These are phyloP conservation scores for Magnolia kwangsiensis DNA, from an alignment of 164 flowering plant species.

Conservation along the genomic window DNA sequence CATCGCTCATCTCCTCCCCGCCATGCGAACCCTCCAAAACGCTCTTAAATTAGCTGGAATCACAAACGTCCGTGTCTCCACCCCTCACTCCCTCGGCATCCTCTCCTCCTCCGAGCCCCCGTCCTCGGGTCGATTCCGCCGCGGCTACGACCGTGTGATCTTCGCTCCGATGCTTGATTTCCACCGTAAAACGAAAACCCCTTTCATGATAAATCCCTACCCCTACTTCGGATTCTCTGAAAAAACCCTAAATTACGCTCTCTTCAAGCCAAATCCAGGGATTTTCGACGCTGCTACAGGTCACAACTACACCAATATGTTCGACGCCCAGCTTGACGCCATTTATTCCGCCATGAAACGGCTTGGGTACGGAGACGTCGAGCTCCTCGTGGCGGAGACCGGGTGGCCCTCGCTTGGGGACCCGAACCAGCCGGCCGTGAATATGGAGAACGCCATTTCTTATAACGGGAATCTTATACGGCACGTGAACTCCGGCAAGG, in stretches of 20 bases:
- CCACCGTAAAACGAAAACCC: constrained; percentile 51
- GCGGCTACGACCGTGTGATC: constrained; percentile 44
- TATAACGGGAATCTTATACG: constrained; percentile 46
- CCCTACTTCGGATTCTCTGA: constrained; percentile 67
- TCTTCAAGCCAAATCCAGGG: constrained; percentile 60
- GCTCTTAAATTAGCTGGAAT: constrained; percentile 57
- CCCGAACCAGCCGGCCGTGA: constrained; percentile 39
- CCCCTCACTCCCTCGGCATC: constrained; percentile 77
- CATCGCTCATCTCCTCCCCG: constrained; percentile 56
- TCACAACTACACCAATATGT: constrained; percentile 64
- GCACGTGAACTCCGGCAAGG: constrained; percentile 56
- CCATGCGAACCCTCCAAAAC: constrained; percentile 56
- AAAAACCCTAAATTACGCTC: constrained; percentile 37
- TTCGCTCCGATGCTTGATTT: constrained; percentile 67
- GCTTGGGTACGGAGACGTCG: constrained; percentile 73
- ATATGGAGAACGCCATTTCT: constrained; percentile 40
- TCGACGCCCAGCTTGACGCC: constrained; percentile 72
- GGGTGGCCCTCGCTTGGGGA: constrained; percentile 92
- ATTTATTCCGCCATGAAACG: constrained; percentile 52
- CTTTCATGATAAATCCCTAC: constrained; percentile 84
- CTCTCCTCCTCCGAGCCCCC: constrained; percentile 54
- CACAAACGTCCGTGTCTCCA: constrained; percentile 48
- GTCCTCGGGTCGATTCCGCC: constrained; percentile 59
- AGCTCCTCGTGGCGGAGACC: constrained; percentile 78
- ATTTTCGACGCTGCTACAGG: constrained; percentile 40